Conservation (phyloP, 495 filamentous ascomycete genomes). For the Xylaria nigripes region DNA sequence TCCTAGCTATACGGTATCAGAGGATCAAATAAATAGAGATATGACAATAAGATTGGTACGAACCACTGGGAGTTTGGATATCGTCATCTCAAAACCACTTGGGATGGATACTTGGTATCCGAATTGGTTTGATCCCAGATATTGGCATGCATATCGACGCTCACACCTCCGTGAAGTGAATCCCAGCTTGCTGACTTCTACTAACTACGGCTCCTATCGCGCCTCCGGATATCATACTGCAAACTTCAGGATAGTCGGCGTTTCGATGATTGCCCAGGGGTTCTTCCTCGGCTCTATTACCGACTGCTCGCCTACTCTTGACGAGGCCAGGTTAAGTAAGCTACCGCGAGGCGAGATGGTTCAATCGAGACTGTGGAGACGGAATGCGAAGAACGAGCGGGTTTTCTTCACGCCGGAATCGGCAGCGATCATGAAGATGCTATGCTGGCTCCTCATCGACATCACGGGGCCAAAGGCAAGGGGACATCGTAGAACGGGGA, state of each 20-base stretch:
- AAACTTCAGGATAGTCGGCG: background rate
- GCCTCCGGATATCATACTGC: slow-evolving; percentile 2
- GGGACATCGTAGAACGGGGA: background rate
- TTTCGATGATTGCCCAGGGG: background rate
- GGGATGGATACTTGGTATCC: slow-evolving; percentile 4
- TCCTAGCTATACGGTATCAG: slow-evolving; percentile 1
- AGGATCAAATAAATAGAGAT: slow-evolving; percentile 2
- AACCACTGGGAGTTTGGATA: slow-evolving; percentile 3
- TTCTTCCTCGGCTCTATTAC: slow-evolving; percentile 5
- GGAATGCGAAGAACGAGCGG: background rate
- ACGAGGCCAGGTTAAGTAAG: background rate
- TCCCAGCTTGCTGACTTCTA: background rate
- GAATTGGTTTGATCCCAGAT: slow-evolving; percentile 4
- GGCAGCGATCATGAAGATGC: background rate
- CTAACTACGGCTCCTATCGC: slow-evolving; percentile 2
- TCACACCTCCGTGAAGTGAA: background rate
- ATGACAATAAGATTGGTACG: slow-evolving; percentile 6
- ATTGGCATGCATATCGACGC: background rate
- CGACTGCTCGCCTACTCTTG: slow-evolving; percentile 5
- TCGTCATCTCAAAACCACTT: background rate
- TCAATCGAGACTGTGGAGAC: background rate
- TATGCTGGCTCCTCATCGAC: slow-evolving; percentile 3
- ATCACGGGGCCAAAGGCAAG: slow-evolving; percentile 1
- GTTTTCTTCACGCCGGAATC: background rate
- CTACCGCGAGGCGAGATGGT: background rate